Base-by-base conservation (phyloP, 768 basidiomycete genomes). In the Trametes maxima region DNA sequence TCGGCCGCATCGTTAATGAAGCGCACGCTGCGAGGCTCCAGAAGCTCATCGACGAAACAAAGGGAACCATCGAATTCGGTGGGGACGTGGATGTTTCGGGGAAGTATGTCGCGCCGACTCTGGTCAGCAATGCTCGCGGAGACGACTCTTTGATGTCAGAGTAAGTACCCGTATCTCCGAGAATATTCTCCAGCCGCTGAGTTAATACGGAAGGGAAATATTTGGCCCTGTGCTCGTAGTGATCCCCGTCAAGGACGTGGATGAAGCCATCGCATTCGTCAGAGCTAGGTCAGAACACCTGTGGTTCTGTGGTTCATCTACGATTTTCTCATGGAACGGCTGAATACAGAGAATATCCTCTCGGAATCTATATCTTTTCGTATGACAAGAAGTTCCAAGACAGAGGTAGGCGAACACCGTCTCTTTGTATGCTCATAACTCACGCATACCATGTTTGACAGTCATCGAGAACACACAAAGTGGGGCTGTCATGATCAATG, bases 151-250 rank as follows among this genome's bases (percentile, higher is more conserved):
- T 93, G 65, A 90, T 94, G 89, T 78, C 78, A 68, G 85, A 89
- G 89, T 88, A 65, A 55, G 86, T 76, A 53, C 28, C 37, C 17
- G 16, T 35, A 2, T 22, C 37, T 36, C 25, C 4, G 40, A 22
- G 8, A 17, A 4, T 6, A 14, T 13, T 44, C 40, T 60, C 44
- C 22, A 0, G 25, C 47, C 14, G 5, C 11, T 7, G 13, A 28
- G 37, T 36, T 0, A 40, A 40, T 11, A 1, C 13, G 35, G 0
- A 65, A 91, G 90, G 62, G 92, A 94, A 68, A 78, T 93, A 42
- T 94, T 94, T 66, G 92, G 92, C 0, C 92, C 92, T 10, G 63
- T 94, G 16, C 75, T 94, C n/a, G 87, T 89, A 2, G 78, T 94
- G 42, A 75, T 94, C 2, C 81, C 85, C 0, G 85, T 92, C 24